A percentile compares a stretch with the other conserved stretches of the same genome.
Evolutionary conservation across 352 stramenopile species (phyloP).

Genomic region (Phytophthora megakarya): DNA sequence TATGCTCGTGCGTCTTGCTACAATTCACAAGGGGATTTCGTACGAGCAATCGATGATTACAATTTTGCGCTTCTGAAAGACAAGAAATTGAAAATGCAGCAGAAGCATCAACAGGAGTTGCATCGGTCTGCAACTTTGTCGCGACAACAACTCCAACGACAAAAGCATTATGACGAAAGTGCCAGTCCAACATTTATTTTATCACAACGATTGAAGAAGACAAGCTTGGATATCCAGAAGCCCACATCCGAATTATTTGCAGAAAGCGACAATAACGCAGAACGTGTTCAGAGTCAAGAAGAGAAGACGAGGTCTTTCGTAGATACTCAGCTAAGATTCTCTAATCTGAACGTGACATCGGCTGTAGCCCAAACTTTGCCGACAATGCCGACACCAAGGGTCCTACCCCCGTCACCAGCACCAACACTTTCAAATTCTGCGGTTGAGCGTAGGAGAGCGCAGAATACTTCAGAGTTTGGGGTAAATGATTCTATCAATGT

Average conservation of each 20-base stretch:
- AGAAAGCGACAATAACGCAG: slow-evolving; percentile 29
- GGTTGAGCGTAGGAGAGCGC: slow-evolving; percentile 8
- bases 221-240: background rate
- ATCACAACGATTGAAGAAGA: slow-evolving; percentile 16
- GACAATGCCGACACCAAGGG: background rate
- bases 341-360: slow-evolving; percentile 3
- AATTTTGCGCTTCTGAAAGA: slow-evolving; percentile 88
- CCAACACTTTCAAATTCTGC: background rate
- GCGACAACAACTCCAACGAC: slow-evolving; percentile 28
- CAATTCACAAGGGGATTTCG: slow-evolving; percentile 87
- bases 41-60: slow-evolving; percentile 90
- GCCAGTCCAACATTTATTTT: slow-evolving; percentile 20
- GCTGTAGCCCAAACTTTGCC: slow-evolving; percentile 1
- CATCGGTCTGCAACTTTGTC: slow-evolving; percentile 32
- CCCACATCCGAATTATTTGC: background rate
- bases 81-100: slow-evolving; percentile 56
- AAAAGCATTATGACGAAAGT: slow-evolving; percentile 38
- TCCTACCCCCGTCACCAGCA: slow-evolving; percentile 17
- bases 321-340: slow-evolving; percentile 1
- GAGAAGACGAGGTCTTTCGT: slow-evolving; percentile 10
- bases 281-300: slow-evolving; percentile 7
- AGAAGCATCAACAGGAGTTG: slow-evolving; percentile 37
- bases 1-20: slow-evolving; percentile 88
- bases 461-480: background rate
- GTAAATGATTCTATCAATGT: background rate